A percentile compares a stretch with the other conserved stretches of the same genome.
Evolutionary conservation across 1,139 yeast species (phyloP).

Genomic region (Candida sanyaensis): DNA sequence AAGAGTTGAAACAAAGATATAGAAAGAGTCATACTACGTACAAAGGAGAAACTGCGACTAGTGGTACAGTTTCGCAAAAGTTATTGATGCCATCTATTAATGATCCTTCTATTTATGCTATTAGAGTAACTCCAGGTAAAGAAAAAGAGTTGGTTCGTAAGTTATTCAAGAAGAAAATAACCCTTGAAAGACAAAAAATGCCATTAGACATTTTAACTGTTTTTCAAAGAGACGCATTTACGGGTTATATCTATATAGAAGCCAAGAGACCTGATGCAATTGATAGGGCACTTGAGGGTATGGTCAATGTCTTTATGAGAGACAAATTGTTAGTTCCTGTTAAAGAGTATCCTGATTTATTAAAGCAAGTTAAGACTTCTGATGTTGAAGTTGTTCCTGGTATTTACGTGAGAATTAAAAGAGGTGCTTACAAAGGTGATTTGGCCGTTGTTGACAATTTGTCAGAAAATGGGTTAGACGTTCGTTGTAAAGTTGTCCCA

Average conservation of each 20-base stretch:
- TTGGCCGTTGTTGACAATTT: conserved; percentile 90
- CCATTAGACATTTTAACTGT: conserved; percentile 83
- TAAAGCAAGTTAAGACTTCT: conserved; percentile 85
- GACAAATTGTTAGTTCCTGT: conserved; percentile 87
- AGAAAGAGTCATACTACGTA: conserved; percentile 85
- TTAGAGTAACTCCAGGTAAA: conserved; percentile 89
- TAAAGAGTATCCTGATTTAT: conserved; percentile 89
- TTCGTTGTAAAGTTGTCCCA: conserved; percentile 87
- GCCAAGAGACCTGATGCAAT: conserved; percentile 95
- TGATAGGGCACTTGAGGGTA: conserved; percentile 82
- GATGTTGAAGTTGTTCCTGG: conserved; percentile 92
- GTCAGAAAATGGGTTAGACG: conserved; percentile 93
- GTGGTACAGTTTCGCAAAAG: conserved; percentile 85
- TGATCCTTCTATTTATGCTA: conserved; percentile 96
- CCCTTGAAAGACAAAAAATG: conserved; percentile 59
- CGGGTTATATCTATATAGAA: conserved; percentile 90
- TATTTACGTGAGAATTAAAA: conserved; percentile 82
- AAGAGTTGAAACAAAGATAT: conserved; percentile 87
- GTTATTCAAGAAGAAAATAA: conserved; percentile 75
- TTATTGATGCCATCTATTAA: conserved; percentile 92
- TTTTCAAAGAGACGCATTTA: conserved; percentile 90
- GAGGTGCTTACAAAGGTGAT: conserved; percentile 93
- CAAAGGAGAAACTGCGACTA: conserved; percentile 79
- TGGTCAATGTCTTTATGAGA: conserved; percentile 77
- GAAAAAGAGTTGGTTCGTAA: conserved; percentile 90